A percentile compares a stretch with the other conserved stretches of the same genome.
Conservation (phyloP, 2,329 filamentous ascomycete genomes). For the Neophaeococcomyces aloes region DNA sequence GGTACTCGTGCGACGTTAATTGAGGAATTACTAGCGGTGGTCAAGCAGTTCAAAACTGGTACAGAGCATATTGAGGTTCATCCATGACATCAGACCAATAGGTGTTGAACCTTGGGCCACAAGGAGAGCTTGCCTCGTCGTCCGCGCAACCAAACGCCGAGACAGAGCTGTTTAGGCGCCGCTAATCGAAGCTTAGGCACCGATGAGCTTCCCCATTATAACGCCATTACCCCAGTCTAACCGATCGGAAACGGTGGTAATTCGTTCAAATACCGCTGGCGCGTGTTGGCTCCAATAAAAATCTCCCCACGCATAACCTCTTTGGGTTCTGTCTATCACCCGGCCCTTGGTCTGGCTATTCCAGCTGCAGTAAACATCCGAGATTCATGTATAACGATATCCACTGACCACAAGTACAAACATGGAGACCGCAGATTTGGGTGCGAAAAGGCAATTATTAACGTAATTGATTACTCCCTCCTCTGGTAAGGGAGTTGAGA, state of each 20-base stretch:
- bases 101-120: background rate
- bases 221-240: background rate
- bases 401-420: no score
- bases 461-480: no score
- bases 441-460: no score
- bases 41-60: background rate
- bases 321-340: no score
- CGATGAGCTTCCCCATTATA: background rate
- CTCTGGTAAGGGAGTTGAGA: no score
- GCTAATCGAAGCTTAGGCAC: background rate
- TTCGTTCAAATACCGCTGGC: background rate
- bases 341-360: no score
- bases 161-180: background rate
- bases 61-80: background rate
- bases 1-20: background rate
- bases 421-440: no score
- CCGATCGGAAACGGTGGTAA: background rate
- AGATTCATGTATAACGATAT: no score
- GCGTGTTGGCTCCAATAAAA: no score
- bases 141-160: background rate
- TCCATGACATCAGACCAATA: slow-evolving; percentile 5
- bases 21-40: background rate
- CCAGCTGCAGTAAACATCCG: no score
- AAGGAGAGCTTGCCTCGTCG: slow-evolving; percentile 3
- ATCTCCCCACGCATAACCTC: no score